Base-by-base conservation (phyloP, 2,329 filamentous ascomycete species). In the Pseudogymnoascus sp. region DNA sequence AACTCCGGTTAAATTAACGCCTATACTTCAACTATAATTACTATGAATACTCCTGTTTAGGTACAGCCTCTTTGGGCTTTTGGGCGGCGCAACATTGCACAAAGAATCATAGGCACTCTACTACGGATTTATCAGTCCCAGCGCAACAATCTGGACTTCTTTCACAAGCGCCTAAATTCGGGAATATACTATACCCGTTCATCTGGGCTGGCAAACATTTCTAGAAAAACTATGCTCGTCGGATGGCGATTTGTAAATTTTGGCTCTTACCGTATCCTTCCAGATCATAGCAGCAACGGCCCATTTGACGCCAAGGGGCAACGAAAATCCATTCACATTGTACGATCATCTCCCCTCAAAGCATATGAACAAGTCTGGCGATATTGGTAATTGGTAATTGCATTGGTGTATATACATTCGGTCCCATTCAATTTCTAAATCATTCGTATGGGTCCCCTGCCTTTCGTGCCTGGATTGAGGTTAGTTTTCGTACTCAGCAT, bases 381-480 rank as follows among this genome's bases (percentile, higher is more conserved):
- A 14, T 53, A 53, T 33, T 53, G 47, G 28, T 53, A 53, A 53
- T 53, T 53, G 47, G 18, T 53, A 53, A 30, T 41, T 41, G 14
- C 60, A 60, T 59, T 61, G n/a, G 43, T 60, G 37, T 61, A 62
- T 60, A 61, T 62, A 61, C 61, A 62, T 28, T 62, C 38, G 15
- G 35, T 30, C n/a, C 47, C 57, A 30, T 28, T 43, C 57, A 47
- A 33, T 22, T 60, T 39, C 18, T 30, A 33, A 37, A 61, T 63
- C 47, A 59, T 38, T 59, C 11, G 11, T 47, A 47, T 60, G 58
- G 41, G 25, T 63, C 61, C 35, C 61, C 61, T 18, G 59, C 28
- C 47, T 76, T 78, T 71, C 82, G 79, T 67, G 83, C 82, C 83
- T 77, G 64, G 60, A 47, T 12, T 22, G 7, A 12, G 58, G 60